Conservation (phyloP, 2,329 filamentous ascomycete genomes). For the Penicillium expansum region DNA sequence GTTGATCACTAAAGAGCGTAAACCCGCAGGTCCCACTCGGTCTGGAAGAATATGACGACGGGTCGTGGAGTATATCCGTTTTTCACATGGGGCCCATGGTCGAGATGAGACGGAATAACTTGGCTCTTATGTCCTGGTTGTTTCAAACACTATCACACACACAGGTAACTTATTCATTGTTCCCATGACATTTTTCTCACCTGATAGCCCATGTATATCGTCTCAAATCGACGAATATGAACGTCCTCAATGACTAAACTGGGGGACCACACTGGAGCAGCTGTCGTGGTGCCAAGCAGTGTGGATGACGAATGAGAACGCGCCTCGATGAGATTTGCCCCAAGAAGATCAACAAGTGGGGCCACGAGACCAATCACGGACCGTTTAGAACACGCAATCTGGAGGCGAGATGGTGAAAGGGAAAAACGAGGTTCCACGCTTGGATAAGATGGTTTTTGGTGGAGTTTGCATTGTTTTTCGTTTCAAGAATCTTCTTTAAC, state of each 20-base stretch:
- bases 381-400: conserved; percentile 10
- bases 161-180: no score
- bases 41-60: conserved; percentile 31
- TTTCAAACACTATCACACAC: no score
- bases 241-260: no score
- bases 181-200: no score
- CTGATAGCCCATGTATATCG: no score
- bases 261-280: no score
- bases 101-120: no score
- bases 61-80: conserved; percentile 20
- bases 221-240: no score
- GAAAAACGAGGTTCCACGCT: background rate
- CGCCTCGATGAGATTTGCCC: background rate
- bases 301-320: no score
- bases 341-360: conserved; percentile 6
- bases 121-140: no score
- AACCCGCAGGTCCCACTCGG: conserved; percentile 23
- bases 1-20: conserved; percentile 7
- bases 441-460: background rate
- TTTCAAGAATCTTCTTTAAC: background rate
- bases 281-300: no score
- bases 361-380: conserved; percentile 1
- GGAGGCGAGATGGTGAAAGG: conserved; percentile 7
- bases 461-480: background rate
- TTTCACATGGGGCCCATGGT: background rate